Base-by-base conservation (phyloP, 768 basidiomycete genomes). In the Lanmaoa pseudosensibilis region DNA sequence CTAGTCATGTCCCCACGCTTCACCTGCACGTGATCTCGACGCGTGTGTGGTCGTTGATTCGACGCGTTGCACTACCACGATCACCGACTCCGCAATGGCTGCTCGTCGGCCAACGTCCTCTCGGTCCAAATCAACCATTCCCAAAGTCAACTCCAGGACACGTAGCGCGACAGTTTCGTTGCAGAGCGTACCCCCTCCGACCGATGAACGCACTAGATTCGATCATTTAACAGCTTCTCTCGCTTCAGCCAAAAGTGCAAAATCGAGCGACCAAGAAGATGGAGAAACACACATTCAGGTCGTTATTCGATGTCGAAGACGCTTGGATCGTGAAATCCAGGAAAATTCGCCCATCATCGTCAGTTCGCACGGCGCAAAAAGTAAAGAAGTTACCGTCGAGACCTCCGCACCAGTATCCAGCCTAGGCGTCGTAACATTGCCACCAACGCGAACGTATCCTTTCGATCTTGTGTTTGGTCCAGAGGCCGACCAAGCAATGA, bases 381-480 rank as follows among this genome's bases (percentile, higher is more conserved):
- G 83, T 55, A 85, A 86, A 58, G 82, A 89, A 37, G 80, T 96
- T 41, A 88, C 87, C 11, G 86, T 97, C 65, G 90, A 96, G 72
- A 87, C 89, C 0, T 83, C 87, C 5, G 66, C 82, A 2, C 87
- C 89, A 0, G 70, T 81, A 2, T 86, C 88, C 4, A 87, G 83
- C 54, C 70, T 93, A 7, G 90, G 90, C n/a, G 64, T 92, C 43
- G 78, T 90, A 13, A 85, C 84, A 6, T 76, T 86, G n/a, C 82
- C 91, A 23, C 88, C 88, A 12, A 83, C 86, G 3, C 78, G 89
- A 50, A 96, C 92, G 2, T 99, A 98, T 72, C 87, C 91, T 4
- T 99, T 97, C 71, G 95, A 98, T 73, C 77, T 90, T 27, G 97
- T 97, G 8, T 98, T 97, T 75, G 96, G 97, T 3, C 94, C 95